phyloP scores from a whole-genome alignment of 169 alveolate genomes.

The Cystoisospora suis region DNA sequence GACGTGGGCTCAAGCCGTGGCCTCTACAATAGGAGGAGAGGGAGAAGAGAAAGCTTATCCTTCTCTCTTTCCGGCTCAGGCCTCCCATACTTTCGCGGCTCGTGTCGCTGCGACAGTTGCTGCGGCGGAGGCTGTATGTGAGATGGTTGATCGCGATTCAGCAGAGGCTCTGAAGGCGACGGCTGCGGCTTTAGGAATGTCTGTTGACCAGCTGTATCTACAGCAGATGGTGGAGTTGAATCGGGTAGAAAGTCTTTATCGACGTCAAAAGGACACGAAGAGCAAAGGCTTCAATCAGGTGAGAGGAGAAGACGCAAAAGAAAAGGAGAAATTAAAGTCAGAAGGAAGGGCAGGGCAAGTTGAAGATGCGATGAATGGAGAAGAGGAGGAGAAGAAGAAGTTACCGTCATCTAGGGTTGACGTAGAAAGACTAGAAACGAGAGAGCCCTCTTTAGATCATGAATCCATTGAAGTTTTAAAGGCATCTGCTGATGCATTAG shows the following conservation, averaged over 20 bases:
- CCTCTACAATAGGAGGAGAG: background rate
- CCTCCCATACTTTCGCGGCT: background rate
- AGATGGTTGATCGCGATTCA: background rate
- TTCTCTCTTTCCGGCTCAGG: background rate
- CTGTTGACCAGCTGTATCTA: conserved; percentile 57
- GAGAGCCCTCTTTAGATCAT: no score
- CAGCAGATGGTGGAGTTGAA: conserved; percentile 54
- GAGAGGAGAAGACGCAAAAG: background rate
- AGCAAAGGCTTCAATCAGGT: background rate
- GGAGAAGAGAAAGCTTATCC: background rate
- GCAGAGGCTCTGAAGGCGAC: conserved; percentile 32
- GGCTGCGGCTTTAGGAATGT: conserved; percentile 50
- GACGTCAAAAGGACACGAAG: background rate
- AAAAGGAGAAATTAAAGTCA: background rate
- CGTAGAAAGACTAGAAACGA: no score
- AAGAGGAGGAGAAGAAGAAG: background rate
- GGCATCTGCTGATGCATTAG: no score
- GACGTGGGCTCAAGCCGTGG: background rate
- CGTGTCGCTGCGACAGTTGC: background rate
- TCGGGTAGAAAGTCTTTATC: background rate
- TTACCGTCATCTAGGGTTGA: no score
- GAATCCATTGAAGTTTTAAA: no score
- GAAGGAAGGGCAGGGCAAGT: background rate
- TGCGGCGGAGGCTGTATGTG: background rate
- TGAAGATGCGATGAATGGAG: background rate